Evolutionary conservation across 108 stramenopile genomes (phyloP).

Genomic region (Ochromonas danica): DNA sequence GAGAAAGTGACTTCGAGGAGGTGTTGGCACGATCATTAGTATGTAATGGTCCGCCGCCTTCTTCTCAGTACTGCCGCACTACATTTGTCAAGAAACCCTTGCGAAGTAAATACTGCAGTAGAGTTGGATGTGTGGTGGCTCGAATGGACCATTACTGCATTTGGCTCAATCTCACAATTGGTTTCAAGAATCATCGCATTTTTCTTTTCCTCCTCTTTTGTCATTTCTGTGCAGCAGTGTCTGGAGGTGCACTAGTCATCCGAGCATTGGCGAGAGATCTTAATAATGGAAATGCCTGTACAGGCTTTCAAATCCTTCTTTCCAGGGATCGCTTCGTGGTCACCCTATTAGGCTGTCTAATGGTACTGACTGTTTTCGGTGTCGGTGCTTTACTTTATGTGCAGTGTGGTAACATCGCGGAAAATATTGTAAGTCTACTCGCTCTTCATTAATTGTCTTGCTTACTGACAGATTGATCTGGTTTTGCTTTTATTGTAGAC

Average conservation of each 20-base stretch:
- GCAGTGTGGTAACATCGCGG: not conserved
- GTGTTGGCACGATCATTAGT: not conserved
- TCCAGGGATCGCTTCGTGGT: not conserved
- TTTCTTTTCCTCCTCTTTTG: conserved; percentile 11
- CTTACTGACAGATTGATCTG: not conserved
- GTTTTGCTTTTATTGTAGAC: not conserved
- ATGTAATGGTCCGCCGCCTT: not conserved
- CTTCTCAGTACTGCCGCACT: conserved; percentile 6
- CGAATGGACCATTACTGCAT: conserved; percentile 35
- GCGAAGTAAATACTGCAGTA: conserved; percentile 23
- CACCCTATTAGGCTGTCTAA: not conserved
- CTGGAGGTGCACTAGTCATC: not conserved
- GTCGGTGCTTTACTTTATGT: not conserved
- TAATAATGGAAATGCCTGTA: not conserved
- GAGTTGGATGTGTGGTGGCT: not conserved
- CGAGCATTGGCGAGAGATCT: not conserved
- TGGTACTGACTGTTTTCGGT: too few species aligned
- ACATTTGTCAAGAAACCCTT: conserved; percentile 33
- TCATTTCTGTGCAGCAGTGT: not conserved
- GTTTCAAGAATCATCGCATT: conserved; percentile 17
- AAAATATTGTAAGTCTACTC: not conserved
- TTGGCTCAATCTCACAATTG: conserved; percentile 23
- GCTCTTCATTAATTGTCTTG: not conserved
- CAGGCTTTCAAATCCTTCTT: not conserved
- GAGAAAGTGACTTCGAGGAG: conserved; percentile 20